Percentiles rank a stretch among this genome's conserved stretches.
phyloP scores from a whole-genome alignment of 345 rosid genomes.

The Psidium friedrichsthalianum region DNA sequence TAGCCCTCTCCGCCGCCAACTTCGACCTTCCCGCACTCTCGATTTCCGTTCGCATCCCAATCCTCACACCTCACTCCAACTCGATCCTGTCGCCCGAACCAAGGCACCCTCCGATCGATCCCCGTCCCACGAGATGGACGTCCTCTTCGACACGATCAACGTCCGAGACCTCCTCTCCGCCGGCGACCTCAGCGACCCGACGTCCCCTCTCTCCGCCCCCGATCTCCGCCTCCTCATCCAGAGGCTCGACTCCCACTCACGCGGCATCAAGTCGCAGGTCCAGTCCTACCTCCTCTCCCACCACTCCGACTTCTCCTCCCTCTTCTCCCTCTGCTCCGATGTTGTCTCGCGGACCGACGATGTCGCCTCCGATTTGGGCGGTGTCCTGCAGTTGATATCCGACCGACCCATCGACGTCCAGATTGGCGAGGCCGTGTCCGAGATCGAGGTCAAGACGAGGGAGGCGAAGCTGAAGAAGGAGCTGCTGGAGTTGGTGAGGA shows the following conservation, averaged over 20 bases:
- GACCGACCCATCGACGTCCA: conserved; percentile 56
- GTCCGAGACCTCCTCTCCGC: conserved; percentile 82
- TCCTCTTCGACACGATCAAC: conserved; percentile 50
- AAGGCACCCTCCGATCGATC: not conserved
- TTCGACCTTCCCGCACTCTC: not conserved
- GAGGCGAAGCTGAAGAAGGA: conserved; percentile 60
- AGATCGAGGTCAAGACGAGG: conserved; percentile 35
- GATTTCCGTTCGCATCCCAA: not conserved
- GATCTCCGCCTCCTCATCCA: conserved; percentile 92
- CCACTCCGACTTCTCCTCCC: conserved; percentile 60
- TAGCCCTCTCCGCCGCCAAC: conserved; percentile 2
- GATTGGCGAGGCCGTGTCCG: conserved; percentile 46
- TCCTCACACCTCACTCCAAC: not conserved
- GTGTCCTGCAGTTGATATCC: conserved; percentile 41
- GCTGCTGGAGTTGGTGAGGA: conserved; percentile 44
- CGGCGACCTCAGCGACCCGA: conserved; percentile 64
- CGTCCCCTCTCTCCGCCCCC: conserved; percentile 81
- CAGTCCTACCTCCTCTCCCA: conserved; percentile 73
- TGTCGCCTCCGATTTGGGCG: conserved; percentile 31
- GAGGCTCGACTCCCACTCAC: conserved; percentile 85
- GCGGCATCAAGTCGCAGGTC: conserved; percentile 78
- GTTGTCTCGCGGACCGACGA: conserved; percentile 42
- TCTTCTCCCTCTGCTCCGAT: conserved; percentile 68
- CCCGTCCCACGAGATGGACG: conserved; percentile 17
- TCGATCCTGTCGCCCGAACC: not conserved